Percentiles rank a stretch among this genome's conserved stretches.
Conservation (phyloP, 2,329 filamentous ascomycete genomes). For the Acephala macrosclerotiorum region DNA sequence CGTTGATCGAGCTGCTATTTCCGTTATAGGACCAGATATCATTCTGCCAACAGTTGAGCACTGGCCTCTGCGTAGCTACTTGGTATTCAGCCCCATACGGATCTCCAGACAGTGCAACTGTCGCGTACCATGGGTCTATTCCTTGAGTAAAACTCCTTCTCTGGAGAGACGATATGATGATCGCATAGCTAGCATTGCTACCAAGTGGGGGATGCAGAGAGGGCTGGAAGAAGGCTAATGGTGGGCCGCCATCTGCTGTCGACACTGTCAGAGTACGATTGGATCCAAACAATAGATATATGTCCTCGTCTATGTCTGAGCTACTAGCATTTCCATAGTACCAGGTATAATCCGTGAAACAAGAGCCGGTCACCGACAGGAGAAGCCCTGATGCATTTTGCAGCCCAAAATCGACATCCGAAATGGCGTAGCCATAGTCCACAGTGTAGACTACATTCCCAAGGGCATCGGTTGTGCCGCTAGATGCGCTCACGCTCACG, state of each 20-base stretch:
- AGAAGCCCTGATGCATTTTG: constrained; percentile 38
- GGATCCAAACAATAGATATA: not conserved
- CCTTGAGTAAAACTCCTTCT: constrained; percentile 39
- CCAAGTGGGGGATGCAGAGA: not conserved
- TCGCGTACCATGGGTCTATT: constrained; percentile 38
- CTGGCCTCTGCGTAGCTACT: constrained; percentile 34
- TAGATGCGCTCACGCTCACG: not conserved
- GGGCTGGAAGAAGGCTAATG: not conserved
- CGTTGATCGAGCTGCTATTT: constrained; percentile 33
- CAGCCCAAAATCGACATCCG: constrained; percentile 41
- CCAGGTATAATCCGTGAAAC: constrained; percentile 43
- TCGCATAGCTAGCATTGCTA: constrained; percentile 37
- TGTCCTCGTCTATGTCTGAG: not conserved
- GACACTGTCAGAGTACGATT: not conserved
- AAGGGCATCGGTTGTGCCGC: not conserved
- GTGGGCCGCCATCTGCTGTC: constrained; percentile 1
- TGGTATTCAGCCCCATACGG: constrained; percentile 21
- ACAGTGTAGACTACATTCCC: constrained; percentile 16
- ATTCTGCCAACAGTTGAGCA: constrained; percentile 32
- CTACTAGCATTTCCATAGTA: constrained; percentile 13
- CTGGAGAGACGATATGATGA: constrained; percentile 40
- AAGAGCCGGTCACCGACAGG: constrained; percentile 40
- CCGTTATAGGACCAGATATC: constrained; percentile 41
- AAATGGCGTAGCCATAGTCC: constrained; percentile 39
- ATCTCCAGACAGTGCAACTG: constrained; percentile 22